A percentile compares a stretch with the other conserved stretches of the same genome.
phyloP scores from a whole-genome alignment of 2,329 filamentous ascomycete species.

The Phialocephala subalpina region DNA sequence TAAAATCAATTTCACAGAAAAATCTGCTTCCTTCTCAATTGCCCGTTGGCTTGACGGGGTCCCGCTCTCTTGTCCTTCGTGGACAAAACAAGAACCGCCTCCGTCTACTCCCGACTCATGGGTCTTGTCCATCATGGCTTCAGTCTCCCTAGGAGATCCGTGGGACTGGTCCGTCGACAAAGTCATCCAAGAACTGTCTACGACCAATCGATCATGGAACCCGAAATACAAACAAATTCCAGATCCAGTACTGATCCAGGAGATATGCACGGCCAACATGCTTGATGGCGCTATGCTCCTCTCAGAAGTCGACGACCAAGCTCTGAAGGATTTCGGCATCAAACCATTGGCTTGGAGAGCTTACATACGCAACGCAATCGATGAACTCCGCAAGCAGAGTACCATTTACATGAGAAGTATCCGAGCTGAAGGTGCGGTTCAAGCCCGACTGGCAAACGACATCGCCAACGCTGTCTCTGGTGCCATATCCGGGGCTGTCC shows the following conservation, averaged over 20 bases:
- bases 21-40: slow-evolving; percentile 8
- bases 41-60: slow-evolving; percentile 28
- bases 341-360: slow-evolving; percentile 33
- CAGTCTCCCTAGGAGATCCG: slow-evolving; percentile 62
- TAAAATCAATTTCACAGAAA: slow-evolving; percentile 29
- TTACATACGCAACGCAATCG: slow-evolving; percentile 63
- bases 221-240: slow-evolving; percentile 38
- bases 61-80: slow-evolving; percentile 3
- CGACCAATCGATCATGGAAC: slow-evolving; percentile 57
- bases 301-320: slow-evolving; percentile 32
- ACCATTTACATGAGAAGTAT: slow-evolving; percentile 41
- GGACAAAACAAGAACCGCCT: not conserved
- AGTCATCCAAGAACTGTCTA: slow-evolving; percentile 72
- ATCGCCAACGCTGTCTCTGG: no score
- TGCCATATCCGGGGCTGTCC: not conserved
- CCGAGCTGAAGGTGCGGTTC: not conserved
- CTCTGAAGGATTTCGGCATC: slow-evolving; percentile 39
- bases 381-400: slow-evolving; percentile 59
- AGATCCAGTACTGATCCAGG: slow-evolving; percentile 60
- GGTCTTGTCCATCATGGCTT: slow-evolving; percentile 44
- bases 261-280: slow-evolving; percentile 64
- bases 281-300: slow-evolving; percentile 49
- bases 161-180: slow-evolving; percentile 75
- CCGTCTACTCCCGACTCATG: slow-evolving; percentile 23
- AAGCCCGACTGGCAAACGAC: not conserved